Evolutionary conservation across 202 grass and related monocot species (phyloP).

Genomic region (Musa balbisiana): DNA sequence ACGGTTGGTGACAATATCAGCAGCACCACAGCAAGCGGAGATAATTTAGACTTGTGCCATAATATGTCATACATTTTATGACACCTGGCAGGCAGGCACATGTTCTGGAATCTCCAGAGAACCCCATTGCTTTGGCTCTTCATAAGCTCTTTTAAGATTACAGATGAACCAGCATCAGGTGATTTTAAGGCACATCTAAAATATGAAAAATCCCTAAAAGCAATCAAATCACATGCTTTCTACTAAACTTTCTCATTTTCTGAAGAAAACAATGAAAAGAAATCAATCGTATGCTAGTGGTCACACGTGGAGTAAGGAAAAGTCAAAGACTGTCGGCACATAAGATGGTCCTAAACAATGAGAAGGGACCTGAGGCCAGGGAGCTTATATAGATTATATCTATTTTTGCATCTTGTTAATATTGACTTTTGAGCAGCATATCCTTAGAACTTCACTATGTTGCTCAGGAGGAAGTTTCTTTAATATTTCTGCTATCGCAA

Average conservation of each 20-base stretch:
- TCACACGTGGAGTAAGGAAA: neutral
- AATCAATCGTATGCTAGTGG: neutral
- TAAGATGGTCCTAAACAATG: neutral
- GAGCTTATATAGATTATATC: neutral
- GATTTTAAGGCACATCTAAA: neutral
- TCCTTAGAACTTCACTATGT: conserved; percentile 32
- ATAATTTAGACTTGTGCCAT: neutral
- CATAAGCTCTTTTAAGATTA: neutral
- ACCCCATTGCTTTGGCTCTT: neutral
- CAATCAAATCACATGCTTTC: neutral
- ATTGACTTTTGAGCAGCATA: conserved; percentile 39
- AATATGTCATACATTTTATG: neutral
- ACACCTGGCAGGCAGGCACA: neutral
- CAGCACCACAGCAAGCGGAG: neutral
- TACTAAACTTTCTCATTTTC: neutral
- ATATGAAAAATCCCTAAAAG: neutral
- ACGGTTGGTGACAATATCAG: neutral
- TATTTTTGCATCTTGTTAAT: neutral
- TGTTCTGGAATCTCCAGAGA: neutral
- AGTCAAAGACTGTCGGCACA: neutral
- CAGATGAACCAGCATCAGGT: neutral
- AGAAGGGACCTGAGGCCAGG: neutral
- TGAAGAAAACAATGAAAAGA: neutral
- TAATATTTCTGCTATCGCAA: conserved; percentile 35
- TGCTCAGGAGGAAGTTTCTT: conserved; percentile 30